These are phyloP conservation scores for Acephala macrosclerotiorum DNA, from an alignment of 2,329 filamentous ascomycete species.

Conservation along the genomic window DNA sequence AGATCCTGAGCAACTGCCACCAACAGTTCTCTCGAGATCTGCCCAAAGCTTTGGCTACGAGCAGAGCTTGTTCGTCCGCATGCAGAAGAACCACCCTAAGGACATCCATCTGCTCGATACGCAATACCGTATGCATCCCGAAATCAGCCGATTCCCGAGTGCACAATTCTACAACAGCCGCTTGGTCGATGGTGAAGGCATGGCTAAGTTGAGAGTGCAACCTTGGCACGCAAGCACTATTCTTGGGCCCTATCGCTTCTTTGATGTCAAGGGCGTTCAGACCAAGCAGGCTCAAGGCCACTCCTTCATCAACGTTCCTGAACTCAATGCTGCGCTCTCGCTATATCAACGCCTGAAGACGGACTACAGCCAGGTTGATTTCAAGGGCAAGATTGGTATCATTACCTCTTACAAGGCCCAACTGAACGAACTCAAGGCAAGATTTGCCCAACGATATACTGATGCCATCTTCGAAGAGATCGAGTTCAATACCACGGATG, in stretches of 20 bases:
- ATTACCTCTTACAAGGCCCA: constrained; percentile 99
- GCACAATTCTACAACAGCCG: constrained; percentile 89
- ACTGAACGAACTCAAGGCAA: constrained; percentile 77
- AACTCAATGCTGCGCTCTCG: constrained; percentile 85
- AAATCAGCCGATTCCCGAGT: constrained; percentile 92
- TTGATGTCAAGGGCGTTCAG: constrained; percentile 91
- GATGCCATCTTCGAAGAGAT: constrained; percentile 77
- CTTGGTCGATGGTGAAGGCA: constrained; percentile 83
- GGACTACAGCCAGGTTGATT: constrained; percentile 74
- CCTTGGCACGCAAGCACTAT: constrained; percentile 87
- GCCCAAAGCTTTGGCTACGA: constrained; percentile 94
- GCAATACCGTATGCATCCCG: constrained; percentile 99
- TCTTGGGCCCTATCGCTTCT: constrained; percentile 94
- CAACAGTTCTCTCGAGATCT: constrained; percentile 93
- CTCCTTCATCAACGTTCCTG: constrained; percentile 88
- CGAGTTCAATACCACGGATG: constrained; percentile 99
- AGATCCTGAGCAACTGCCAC: constrained; percentile 96
- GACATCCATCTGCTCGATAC: constrained; percentile 95
- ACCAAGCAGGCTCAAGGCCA: constrained; percentile 82
- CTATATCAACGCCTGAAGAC: constrained; percentile 81
- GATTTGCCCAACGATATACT: constrained; percentile 78
- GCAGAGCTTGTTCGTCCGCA: constrained; percentile 96
- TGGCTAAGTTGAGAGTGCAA: constrained; percentile 76
- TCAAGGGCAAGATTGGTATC: constrained; percentile 88
- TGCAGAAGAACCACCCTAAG: constrained; percentile 90